phyloP scores from a whole-genome alignment of 352 stramenopile species.

The Thalassiosira hispida region DNA sequence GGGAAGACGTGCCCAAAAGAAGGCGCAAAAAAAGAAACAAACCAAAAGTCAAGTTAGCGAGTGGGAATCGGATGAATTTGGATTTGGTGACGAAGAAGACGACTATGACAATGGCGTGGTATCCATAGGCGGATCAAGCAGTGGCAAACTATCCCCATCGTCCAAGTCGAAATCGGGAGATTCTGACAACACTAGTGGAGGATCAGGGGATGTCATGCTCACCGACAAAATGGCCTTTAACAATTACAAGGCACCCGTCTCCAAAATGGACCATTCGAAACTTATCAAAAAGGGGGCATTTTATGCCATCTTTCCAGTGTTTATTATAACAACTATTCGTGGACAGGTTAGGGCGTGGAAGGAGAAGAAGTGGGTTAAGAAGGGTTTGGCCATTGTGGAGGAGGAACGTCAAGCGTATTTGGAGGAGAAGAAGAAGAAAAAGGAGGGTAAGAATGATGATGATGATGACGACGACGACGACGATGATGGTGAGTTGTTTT shows the following conservation, averaged over 20 bases:
- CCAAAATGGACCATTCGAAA: conserved; percentile 37
- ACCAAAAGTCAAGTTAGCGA: conserved; percentile 46
- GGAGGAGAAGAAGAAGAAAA: conserved; percentile 47
- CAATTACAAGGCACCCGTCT: conserved; percentile 45
- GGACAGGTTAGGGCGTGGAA: conserved; percentile 48
- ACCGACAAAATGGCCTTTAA: conserved; percentile 60
- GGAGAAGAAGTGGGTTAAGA: conserved; percentile 45
- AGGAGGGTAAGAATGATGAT: conserved; percentile 31
- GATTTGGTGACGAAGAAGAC: conserved; percentile 51
- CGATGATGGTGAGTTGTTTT: conserved; percentile 31
- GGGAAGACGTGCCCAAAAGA: conserved; percentile 6
- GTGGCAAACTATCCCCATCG: conserved; percentile 13
- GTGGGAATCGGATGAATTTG: conserved; percentile 59
- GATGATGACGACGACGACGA: conserved; percentile 35
- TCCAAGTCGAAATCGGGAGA: conserved; percentile 19
- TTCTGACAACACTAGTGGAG: conserved; percentile 4
- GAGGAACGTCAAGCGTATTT: conserved; percentile 50
- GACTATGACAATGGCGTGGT: conserved; percentile 43
- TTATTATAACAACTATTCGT: conserved; percentile 53
- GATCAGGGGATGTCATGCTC: conserved; percentile 43
- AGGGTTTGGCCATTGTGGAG: conserved; percentile 41
- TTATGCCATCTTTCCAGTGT: conserved; percentile 52
- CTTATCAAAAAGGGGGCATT: conserved; percentile 52
- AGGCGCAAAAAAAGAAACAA: conserved; percentile 34
- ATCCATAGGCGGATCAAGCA: conserved; percentile 32